A percentile compares a stretch with the other conserved stretches of the same genome.
These are phyloP conservation scores for Peribolospora baueri DNA, from an alignment of 768 basidiomycete species.

Conservation along the genomic window DNA sequence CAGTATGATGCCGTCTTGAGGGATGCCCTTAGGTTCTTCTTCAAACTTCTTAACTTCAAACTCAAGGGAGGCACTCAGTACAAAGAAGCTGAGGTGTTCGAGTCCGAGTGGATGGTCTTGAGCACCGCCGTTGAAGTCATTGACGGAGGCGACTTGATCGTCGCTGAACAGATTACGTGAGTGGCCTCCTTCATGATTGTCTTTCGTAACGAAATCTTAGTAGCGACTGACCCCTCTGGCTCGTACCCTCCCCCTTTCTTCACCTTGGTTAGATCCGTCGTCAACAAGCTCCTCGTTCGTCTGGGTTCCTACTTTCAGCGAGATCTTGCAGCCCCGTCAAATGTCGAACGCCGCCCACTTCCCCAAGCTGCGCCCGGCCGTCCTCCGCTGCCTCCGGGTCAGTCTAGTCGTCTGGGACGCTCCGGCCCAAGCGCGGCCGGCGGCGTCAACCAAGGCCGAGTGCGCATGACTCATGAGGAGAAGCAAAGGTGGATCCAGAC, in stretches of 20 bases:
- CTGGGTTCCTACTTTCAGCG: slow-evolving; percentile 77
- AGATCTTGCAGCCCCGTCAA: slow-evolving; percentile 7
- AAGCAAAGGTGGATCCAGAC: slow-evolving; percentile 74
- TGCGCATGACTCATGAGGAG: slow-evolving; percentile 49
- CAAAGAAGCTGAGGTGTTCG: slow-evolving; percentile 93
- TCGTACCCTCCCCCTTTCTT: no score
- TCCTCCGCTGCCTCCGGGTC: no score
- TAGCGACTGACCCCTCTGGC: not conserved
- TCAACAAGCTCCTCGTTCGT: slow-evolving; percentile 74
- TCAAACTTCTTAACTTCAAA: slow-evolving; percentile 85
- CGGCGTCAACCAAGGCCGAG: not conserved
- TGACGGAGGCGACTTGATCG: slow-evolving; percentile 60
- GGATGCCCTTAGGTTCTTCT: slow-evolving; percentile 67
- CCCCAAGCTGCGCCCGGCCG: no score
- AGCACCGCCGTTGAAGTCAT: slow-evolving; percentile 75
- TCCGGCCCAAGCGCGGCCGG: not conserved
- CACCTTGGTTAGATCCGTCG: slow-evolving; percentile 39
- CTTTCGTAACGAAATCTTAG: not conserved
- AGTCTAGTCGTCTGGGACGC: no score
- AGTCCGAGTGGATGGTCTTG: slow-evolving; percentile 86
- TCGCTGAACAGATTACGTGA: slow-evolving; percentile 88
- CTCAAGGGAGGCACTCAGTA: slow-evolving; percentile 80
- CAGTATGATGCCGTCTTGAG: slow-evolving; percentile 77
- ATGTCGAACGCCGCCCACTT: no score
- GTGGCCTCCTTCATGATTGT: slow-evolving; percentile 11